Percentiles rank a stretch among this genome's conserved stretches.
Evolutionary conservation across 768 basidiomycete species (phyloP).

Genomic region (Lyophyllum shimeji): DNA sequence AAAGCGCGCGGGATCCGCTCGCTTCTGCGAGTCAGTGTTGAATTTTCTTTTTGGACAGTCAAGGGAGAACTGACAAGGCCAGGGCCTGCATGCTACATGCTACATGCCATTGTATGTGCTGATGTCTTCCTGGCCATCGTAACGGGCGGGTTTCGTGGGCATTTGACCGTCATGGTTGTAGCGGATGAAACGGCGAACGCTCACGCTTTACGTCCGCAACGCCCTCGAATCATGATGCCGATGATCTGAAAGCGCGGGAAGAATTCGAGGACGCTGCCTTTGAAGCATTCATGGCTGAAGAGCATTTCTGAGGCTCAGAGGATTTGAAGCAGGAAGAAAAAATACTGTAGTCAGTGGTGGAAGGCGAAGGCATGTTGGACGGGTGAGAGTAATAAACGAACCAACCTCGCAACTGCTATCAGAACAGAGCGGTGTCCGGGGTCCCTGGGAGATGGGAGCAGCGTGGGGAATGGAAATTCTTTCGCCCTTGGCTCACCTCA

Average conservation of each 20-base stretch:
- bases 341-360: neutral
- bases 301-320: no score
- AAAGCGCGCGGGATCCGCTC: neutral
- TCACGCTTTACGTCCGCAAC: neutral
- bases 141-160: neutral
- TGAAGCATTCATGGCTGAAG: neutral
- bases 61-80: neutral
- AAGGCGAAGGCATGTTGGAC: neutral
- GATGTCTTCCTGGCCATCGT: no score
- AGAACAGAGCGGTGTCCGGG: slow-evolving; percentile 16
- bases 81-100: no score
- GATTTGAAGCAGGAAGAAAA: neutral
- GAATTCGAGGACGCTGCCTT: neutral
- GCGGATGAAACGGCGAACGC: neutral
- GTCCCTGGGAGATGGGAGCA: slow-evolving; percentile 21
- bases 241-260: neutral
- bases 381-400: neutral
- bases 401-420: neutral
- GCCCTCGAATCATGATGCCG: neutral
- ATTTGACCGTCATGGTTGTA: neutral
- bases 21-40: neutral
- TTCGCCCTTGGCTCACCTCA: slow-evolving; percentile 19
- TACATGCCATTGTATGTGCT: no score
- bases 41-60: neutral
- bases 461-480: slow-evolving; percentile 19